These are phyloP conservation scores for Pseudozyma pruni DNA, from an alignment of 1,284 basidiomycete species.

Conservation along the genomic window DNA sequence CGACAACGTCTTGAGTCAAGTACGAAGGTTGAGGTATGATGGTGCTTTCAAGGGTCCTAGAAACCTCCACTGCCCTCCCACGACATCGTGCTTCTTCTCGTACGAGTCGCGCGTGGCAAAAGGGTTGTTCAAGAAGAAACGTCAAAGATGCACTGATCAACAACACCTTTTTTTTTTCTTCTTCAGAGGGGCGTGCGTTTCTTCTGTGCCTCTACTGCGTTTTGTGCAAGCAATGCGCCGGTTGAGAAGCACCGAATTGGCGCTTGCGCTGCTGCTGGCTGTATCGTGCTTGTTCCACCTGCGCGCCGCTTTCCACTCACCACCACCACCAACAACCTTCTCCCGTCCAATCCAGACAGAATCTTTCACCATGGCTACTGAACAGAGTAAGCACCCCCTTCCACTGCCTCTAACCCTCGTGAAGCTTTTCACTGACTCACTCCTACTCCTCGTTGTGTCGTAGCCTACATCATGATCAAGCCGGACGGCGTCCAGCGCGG, in stretches of 20 bases:
- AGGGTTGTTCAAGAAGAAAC: slow-evolving; percentile 15
- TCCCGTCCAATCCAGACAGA: slow-evolving; percentile 8
- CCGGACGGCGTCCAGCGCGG: slow-evolving; percentile 67
- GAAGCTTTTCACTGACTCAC: background rate
- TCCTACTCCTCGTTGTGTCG: background rate
- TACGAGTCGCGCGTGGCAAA: background rate
- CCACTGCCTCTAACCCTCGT: background rate
- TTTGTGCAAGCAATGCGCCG: slow-evolving; percentile 11
- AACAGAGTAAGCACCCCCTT: slow-evolving; percentile 54
- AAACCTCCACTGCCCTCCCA: slow-evolving; percentile 24
- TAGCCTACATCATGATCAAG: slow-evolving; percentile 67
- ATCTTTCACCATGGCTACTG: slow-evolving; percentile 60
- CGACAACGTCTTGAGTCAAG: too few relatives aligned
- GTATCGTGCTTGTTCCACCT: slow-evolving; percentile 15
- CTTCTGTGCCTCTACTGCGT: background rate
- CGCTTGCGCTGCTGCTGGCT: slow-evolving; percentile 18
- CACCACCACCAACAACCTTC: slow-evolving; percentile 16
- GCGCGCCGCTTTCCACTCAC: slow-evolving; percentile 1
- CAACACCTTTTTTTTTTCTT: slow-evolving; percentile 1
- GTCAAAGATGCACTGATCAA: slow-evolving; percentile 28
- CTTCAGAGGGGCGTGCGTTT: background rate
- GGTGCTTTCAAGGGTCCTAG: slow-evolving; percentile 11
- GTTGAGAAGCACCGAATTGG: slow-evolving; percentile 11
- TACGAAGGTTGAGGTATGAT: too few relatives aligned
- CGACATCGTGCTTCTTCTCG: slow-evolving; percentile 12